Evolutionary conservation across 805 yeast species (phyloP).

Genomic region (Monosporozyma servazzii): DNA sequence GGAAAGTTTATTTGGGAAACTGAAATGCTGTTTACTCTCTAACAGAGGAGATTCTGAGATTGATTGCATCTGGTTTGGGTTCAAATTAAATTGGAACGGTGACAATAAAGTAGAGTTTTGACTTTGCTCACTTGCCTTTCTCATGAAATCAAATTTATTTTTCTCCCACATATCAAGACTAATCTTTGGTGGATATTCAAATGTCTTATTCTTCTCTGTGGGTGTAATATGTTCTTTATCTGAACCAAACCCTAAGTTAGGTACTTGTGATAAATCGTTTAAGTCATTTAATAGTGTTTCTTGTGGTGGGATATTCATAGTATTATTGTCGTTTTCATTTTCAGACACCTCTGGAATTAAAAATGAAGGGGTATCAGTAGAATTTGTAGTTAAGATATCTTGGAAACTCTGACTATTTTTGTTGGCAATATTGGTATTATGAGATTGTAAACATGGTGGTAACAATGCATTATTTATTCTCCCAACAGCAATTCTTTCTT

Average conservation of each 20-base stretch:
- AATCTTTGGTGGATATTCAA: conserved; percentile 13
- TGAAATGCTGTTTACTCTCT: conserved; percentile 1
- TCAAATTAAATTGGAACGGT: conserved; percentile 6
- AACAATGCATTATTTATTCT: conserved; percentile 26
- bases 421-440: neutral
- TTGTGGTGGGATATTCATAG: neutral
- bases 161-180: conserved; percentile 22
- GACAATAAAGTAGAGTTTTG: conserved; percentile 12
- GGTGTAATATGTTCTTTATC: conserved; percentile 5
- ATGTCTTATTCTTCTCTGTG: neutral
- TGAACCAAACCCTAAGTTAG: conserved; percentile 6
- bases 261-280: conserved; percentile 16
- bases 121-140: conserved; percentile 10
- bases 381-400: neutral
- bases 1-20: neutral
- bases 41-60: neutral
- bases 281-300: conserved; percentile 7
- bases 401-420: neutral
- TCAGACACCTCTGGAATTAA: conserved; percentile 4
- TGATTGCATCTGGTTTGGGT: neutral
- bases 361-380: conserved; percentile 4
- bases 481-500: conserved; percentile 23
- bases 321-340: neutral
- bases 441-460: conserved; percentile 19
- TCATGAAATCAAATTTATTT: conserved; percentile 10